phyloP scores from a whole-genome alignment of 1,284 basidiomycete species.

The Trichosporon sp. region DNA sequence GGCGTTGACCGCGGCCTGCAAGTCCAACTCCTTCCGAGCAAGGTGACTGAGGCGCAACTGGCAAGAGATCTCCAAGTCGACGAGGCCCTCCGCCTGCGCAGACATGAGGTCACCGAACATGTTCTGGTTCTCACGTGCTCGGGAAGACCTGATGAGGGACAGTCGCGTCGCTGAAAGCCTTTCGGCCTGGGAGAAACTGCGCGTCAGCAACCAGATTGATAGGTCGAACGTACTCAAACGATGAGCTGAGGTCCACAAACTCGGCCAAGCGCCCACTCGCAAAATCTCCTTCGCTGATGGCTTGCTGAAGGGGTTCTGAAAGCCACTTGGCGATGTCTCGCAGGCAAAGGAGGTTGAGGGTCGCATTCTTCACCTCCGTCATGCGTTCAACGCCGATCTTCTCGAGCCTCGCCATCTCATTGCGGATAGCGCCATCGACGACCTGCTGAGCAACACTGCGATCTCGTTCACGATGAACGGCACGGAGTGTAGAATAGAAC shows the following conservation, averaged over 20 bases:
- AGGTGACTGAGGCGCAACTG: conserved; percentile 68
- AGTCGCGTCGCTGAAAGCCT: conserved; percentile 74
- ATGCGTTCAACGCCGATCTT: conserved; percentile 69
- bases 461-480: conserved; percentile 69
- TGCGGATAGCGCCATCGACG: conserved; percentile 55
- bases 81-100: conserved; percentile 56
- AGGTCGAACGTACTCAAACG: conserved; percentile 60
- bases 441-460: conserved; percentile 52
- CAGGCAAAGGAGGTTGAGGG: conserved; percentile 70
- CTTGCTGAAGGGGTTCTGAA: conserved; percentile 21
- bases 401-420: conserved; percentile 65
- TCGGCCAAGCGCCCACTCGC: conserved; percentile 49
- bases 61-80: conserved; percentile 64
- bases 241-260: conserved; percentile 55
- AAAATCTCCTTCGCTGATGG: conserved; percentile 41
- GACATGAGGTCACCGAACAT: conserved; percentile 63
- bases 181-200: conserved; percentile 72
- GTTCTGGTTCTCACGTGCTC: conserved; percentile 56
- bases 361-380: conserved; percentile 63
- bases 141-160: conserved; percentile 69
- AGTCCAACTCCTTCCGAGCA: conserved; percentile 65
- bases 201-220: background rate
- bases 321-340: conserved; percentile 58
- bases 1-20: conserved; percentile 82
- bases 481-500: conserved; percentile 70